phyloP scores from a whole-genome alignment of 2,329 filamentous ascomycete species.

The Phoma herbarum region DNA sequence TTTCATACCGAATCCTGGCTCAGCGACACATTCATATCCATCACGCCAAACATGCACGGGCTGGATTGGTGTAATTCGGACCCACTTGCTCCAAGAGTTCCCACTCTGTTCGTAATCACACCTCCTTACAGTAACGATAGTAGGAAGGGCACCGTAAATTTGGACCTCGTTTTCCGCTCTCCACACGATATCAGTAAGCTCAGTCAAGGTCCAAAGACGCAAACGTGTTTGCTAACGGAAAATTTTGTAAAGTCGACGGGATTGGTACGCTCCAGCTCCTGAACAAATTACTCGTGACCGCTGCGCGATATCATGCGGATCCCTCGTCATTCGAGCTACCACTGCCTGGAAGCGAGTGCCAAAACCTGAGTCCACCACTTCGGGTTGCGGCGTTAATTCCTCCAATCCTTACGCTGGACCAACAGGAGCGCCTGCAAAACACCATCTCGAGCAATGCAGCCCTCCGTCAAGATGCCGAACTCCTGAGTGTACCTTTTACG shows the following conservation, averaged over 20 bases:
- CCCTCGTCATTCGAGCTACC: conserved; percentile 2
- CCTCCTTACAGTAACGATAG: not conserved
- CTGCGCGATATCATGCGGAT: not conserved
- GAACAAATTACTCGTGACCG: not conserved
- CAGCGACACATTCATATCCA: conserved; percentile 38
- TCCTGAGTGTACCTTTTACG: not conserved
- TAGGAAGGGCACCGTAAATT: not conserved
- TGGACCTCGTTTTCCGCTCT: conserved; percentile 1
- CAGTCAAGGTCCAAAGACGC: too few species aligned
- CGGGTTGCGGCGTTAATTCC: conserved; percentile 20
- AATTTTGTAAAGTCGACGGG: not conserved
- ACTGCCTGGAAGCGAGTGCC: conserved; percentile 39
- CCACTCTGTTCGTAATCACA: conserved; percentile 46
- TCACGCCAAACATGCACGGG: conserved; percentile 38
- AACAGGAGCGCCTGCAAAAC: conserved; percentile 6
- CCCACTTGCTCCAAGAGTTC: conserved; percentile 29
- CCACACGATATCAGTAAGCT: conserved; percentile 2
- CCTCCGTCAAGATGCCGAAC: conserved; percentile 1
- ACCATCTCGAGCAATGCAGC: conserved; percentile 12
- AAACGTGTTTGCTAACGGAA: not conserved
- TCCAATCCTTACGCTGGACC: conserved; percentile 5
- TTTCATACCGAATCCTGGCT: conserved; percentile 37
- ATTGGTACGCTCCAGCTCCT: conserved; percentile 1
- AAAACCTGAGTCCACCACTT: conserved; percentile 30
- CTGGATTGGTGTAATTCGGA: conserved; percentile 50